A percentile compares a stretch with the other conserved stretches of the same genome.
phyloP scores from a whole-genome alignment of 2,329 filamentous ascomycete species.

The Malbranchea cinnamomea region DNA sequence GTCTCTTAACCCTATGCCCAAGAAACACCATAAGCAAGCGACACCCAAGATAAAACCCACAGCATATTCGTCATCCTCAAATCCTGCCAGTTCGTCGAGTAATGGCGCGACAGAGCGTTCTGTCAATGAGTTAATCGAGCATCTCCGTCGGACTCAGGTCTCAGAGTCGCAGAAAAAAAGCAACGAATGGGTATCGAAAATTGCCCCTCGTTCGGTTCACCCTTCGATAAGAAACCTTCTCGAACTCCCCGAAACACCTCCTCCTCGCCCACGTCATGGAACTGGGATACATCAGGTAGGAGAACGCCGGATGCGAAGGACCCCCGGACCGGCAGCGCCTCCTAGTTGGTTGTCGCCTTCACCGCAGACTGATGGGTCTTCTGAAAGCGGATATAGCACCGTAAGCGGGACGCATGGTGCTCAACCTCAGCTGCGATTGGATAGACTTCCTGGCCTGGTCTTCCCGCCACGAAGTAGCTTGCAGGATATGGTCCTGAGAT shows the following conservation, averaged over 20 bases:
- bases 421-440: constrained; percentile 16
- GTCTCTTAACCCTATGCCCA: constrained; percentile 35
- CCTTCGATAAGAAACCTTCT: constrained; percentile 31
- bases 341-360: constrained; percentile 29
- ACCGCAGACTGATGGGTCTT: constrained; percentile 1
- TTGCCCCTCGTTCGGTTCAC: constrained; percentile 26
- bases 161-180: constrained; percentile 12
- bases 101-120: constrained; percentile 17
- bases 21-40: constrained; percentile 28
- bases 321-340: constrained; percentile 32
- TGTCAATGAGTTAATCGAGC: constrained; percentile 34
- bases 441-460: constrained; percentile 24
- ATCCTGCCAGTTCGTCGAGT: constrained; percentile 3
- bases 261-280: constrained; percentile 26
- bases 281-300: constrained; percentile 19
- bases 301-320: constrained; percentile 20
- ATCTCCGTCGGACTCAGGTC: constrained; percentile 30
- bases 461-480: constrained; percentile 31
- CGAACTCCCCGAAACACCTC: constrained; percentile 28
- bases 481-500: constrained; percentile 36
- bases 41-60: constrained; percentile 26
- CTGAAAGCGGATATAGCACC: too few species aligned
- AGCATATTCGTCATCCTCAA: constrained; percentile 24
- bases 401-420: not conserved
- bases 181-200: constrained; percentile 9